Percentiles rank a stretch among this genome's conserved stretches.
Evolutionary conservation across 345 rosid species (phyloP).

Genomic region (Populus nigra): DNA sequence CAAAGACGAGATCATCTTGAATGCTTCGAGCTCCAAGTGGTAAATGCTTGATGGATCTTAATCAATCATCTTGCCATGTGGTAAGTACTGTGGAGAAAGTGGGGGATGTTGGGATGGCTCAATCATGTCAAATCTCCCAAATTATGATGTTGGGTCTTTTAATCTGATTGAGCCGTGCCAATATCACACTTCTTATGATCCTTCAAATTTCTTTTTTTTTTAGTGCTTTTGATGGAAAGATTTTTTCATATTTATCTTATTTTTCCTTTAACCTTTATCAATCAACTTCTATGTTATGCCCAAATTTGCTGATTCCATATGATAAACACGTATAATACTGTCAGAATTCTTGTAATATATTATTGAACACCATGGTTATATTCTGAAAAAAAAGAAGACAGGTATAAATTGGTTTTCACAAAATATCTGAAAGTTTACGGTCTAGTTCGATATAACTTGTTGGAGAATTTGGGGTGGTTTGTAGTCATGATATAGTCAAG

Average conservation of each 20-base stretch:
- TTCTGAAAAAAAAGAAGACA: not conserved
- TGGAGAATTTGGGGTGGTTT: not conserved
- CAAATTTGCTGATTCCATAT: not conserved
- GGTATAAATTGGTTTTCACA: not conserved
- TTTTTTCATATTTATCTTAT: not conserved
- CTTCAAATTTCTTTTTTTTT: not conserved
- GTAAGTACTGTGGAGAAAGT: constrained; percentile 10
- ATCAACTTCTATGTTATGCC: not conserved
- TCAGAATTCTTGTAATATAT: not conserved
- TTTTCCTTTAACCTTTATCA: not conserved
- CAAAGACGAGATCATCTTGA: not conserved
- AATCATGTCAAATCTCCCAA: constrained; percentile 55
- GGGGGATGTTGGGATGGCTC: constrained; percentile 61
- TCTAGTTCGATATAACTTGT: not conserved
- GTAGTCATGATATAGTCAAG: not conserved
- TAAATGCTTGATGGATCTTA: not conserved
- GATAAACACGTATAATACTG: not conserved
- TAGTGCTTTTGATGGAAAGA: not conserved
- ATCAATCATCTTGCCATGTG: not conserved
- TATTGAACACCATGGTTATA: not conserved
- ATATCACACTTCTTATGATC: constrained; percentile 33
- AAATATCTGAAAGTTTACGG: not conserved
- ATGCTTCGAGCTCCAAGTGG: not conserved
- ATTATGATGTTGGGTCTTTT: constrained; percentile 39
- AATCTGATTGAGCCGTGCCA: constrained; percentile 85